A percentile compares a stretch with the other conserved stretches of the same genome.
phyloP scores from a whole-genome alignment of 371 early-diverging fungal genomes.

The Lichtheimia hyalospora region DNA sequence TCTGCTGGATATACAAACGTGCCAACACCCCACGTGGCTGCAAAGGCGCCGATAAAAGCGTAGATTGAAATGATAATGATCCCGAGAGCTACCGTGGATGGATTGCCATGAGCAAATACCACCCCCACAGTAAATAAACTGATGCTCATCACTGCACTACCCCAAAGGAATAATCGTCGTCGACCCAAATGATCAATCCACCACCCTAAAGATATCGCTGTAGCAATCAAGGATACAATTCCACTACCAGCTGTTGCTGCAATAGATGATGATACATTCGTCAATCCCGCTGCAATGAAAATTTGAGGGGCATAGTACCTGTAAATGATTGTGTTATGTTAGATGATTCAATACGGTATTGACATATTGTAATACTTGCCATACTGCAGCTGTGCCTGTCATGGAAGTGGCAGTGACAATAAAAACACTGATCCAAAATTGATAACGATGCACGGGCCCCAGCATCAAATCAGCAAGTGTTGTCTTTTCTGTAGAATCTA shows the following conservation, averaged over 20 bases:
- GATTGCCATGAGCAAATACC: constrained; percentile 29
- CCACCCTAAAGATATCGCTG: constrained; percentile 57
- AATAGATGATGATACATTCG: constrained; percentile 26
- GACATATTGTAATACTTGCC: constrained; percentile 11
- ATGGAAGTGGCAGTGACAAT: constrained; percentile 61
- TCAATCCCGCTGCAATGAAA: constrained; percentile 33
- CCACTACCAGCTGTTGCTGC: constrained; percentile 39
- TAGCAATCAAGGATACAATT: constrained; percentile 32
- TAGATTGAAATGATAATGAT: constrained; percentile 41
- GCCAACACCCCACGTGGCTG: constrained; percentile 57
- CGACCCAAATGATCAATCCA: constrained; percentile 46
- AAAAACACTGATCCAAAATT: constrained; percentile 36
- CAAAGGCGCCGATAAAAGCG: constrained; percentile 49
- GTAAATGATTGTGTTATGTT: no score
- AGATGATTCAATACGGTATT: no score
- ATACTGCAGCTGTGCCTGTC: constrained; percentile 65
- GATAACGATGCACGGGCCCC: constrained; percentile 32
- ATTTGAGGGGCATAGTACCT: constrained; percentile 35
- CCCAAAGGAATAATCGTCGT: constrained; percentile 42
- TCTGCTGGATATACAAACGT: constrained; percentile 70
- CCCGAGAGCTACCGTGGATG: constrained; percentile 25
- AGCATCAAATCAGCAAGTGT: constrained; percentile 23
- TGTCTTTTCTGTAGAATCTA: constrained; percentile 26
- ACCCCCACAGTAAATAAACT: constrained; percentile 46
- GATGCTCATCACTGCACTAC: constrained; percentile 34